Conservation (phyloP, 257 asterid genomes). For the Oldenlandia corymbosa region DNA sequence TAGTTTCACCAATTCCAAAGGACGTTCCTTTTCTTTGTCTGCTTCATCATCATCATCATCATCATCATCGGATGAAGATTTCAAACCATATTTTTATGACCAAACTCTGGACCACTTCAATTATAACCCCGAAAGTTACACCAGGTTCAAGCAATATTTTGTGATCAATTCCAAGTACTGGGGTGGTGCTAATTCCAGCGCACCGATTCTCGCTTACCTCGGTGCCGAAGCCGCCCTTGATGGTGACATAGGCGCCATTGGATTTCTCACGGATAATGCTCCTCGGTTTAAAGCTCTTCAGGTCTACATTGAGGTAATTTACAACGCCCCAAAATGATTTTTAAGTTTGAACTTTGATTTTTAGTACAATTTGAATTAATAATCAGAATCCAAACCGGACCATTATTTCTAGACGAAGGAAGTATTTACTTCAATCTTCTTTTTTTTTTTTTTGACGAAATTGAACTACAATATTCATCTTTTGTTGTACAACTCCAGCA, state of each 20-base stretch:
- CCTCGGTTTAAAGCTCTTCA: slow-evolving; percentile 5
- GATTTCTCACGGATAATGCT: slow-evolving; percentile 45
- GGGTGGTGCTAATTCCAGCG: slow-evolving; percentile 43
- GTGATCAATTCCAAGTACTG: slow-evolving; percentile 38
- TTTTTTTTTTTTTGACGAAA: too few relatives aligned
- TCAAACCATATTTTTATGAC: slow-evolving; percentile 32
- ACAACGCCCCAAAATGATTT: too few relatives aligned
- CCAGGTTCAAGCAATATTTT: slow-evolving; percentile 51
- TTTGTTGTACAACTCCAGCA: slow-evolving; percentile 46
- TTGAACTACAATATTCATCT: slow-evolving; percentile 7
- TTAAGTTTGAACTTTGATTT: too few relatives aligned
- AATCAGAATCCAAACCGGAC: too few relatives aligned
- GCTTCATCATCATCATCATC: too few relatives aligned
- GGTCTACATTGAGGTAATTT: too few relatives aligned
- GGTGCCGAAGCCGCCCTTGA: slow-evolving; percentile 16
- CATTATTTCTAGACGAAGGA: too few relatives aligned
- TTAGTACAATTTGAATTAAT: too few relatives aligned
- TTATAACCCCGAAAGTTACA: slow-evolving; percentile 53
- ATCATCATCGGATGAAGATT: too few relatives aligned
- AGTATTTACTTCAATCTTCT: too few relatives aligned
- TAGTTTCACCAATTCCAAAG: too few relatives aligned
- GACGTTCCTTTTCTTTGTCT: too few relatives aligned
- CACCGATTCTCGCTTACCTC: slow-evolving; percentile 55
- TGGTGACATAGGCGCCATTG: not conserved
- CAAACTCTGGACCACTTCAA: slow-evolving; percentile 85